These are phyloP conservation scores for Barbarea vulgaris DNA, from an alignment of 345 rosid species.

Conservation along the genomic window DNA sequence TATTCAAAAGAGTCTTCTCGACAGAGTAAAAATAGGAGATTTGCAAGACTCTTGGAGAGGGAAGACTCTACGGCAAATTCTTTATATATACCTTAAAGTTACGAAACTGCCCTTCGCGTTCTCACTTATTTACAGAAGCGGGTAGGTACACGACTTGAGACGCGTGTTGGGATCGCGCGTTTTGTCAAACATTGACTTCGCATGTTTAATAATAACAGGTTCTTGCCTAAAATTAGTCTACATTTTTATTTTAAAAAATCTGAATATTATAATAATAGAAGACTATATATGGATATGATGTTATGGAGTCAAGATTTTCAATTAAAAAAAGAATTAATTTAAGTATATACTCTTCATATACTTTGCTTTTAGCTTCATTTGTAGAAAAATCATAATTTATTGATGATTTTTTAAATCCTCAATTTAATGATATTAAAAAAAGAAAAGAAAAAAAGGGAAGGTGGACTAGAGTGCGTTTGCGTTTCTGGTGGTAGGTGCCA, in stretches of 20 bases:
- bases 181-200: conserved; percentile 21
- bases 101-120: conserved; percentile 9
- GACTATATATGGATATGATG: not conserved
- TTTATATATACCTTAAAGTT: conserved; percentile 22
- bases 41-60: conserved; percentile 24
- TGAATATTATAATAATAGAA: not conserved
- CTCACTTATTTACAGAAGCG: not conserved
- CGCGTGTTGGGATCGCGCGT: conserved; percentile 33
- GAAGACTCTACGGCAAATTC: not conserved
- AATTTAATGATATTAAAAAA: not conserved
- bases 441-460: not conserved
- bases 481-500: conserved; percentile 20
- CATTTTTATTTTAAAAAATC: not conserved
- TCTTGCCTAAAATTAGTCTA: not conserved
- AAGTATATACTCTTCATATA: not conserved
- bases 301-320: not conserved
- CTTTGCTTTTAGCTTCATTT: not conserved
- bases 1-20: not conserved
- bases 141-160: conserved; percentile 33
- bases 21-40: conserved; percentile 15
- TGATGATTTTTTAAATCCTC: not conserved
- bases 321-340: not conserved
- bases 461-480: not conserved
- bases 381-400: not conserved
- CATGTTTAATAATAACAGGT: not conserved